phyloP scores from a whole-genome alignment of 768 basidiomycete species.

The Lenzites betulinus region DNA sequence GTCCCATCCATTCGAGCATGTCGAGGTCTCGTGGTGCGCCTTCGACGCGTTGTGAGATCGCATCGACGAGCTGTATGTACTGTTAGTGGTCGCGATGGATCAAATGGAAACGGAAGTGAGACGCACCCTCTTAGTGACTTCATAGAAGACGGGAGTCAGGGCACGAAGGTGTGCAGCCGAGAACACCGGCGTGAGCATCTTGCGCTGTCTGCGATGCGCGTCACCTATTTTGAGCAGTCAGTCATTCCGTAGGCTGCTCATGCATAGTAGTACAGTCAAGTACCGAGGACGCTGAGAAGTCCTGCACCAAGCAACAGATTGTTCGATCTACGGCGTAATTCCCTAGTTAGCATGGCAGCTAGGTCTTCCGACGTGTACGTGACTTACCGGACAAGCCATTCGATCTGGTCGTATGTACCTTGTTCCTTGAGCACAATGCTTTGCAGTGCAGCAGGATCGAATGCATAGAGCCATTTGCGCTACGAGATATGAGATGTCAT shows the following conservation, averaged over 20 bases:
- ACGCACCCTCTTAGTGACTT: slow-evolving; percentile 21
- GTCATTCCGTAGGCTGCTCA: neutral
- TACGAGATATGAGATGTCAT: neutral
- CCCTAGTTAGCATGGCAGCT: neutral
- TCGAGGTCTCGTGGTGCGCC: slow-evolving; percentile 20
- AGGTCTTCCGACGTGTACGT: too few relatives aligned
- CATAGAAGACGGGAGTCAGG: slow-evolving; percentile 28
- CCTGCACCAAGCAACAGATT: slow-evolving; percentile 16
- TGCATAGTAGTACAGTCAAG: neutral
- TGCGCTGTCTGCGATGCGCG: slow-evolving; percentile 26
- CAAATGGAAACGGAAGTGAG: neutral
- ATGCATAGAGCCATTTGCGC: slow-evolving; percentile 28
- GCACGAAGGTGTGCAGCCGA: slow-evolving; percentile 27
- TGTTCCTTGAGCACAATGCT: slow-evolving; percentile 30
- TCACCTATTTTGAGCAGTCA: slow-evolving; percentile 14
- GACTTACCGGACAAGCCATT: slow-evolving; percentile 18
- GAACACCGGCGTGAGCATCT: slow-evolving; percentile 28
- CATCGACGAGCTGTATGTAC: slow-evolving; percentile 16
- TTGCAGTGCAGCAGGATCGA: slow-evolving; percentile 27
- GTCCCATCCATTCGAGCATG: slow-evolving; percentile 33
- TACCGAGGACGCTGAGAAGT: slow-evolving; percentile 15
- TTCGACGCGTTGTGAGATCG: slow-evolving; percentile 11
- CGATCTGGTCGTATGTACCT: slow-evolving; percentile 27
- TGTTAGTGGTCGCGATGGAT: neutral
- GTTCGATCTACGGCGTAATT: slow-evolving; percentile 6